phyloP scores from a whole-genome alignment of 139 green algal species.

The Chlorella sp. region DNA sequence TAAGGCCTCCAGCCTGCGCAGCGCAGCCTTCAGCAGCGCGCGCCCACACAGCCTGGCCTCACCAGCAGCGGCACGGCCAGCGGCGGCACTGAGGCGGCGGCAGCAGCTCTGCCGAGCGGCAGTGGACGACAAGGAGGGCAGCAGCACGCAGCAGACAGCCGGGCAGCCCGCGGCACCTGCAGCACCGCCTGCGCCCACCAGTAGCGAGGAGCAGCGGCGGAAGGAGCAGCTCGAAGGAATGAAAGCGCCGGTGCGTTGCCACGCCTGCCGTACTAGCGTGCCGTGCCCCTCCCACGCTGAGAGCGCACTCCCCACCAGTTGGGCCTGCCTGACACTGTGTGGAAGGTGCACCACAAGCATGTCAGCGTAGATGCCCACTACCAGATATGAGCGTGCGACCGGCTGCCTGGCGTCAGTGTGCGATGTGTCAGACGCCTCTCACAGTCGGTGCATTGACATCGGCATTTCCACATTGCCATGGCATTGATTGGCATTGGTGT shows the following conservation, averaged over 20 bases:
- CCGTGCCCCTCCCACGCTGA: too few relatives aligned
- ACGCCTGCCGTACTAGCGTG: too few relatives aligned
- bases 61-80: neutral
- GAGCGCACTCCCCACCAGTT: too few relatives aligned
- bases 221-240: neutral
- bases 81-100: neutral
- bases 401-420: too few relatives aligned
- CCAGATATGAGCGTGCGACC: too few relatives aligned
- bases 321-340: too few relatives aligned
- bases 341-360: too few relatives aligned
- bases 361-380: too few relatives aligned
- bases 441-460: too few relatives aligned
- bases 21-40: neutral
- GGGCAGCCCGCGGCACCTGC: slow-evolving; percentile 37
- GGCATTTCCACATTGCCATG: too few relatives aligned
- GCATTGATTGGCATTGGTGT: too few relatives aligned
- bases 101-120: neutral
- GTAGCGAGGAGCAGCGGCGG: neutral
- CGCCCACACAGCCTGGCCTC: neutral
- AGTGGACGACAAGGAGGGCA: slow-evolving; percentile 5
- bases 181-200: slow-evolving; percentile 16
- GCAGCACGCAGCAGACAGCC: slow-evolving; percentile 23
- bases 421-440: too few relatives aligned
- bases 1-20: neutral
- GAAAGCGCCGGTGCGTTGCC: neutral